These are phyloP conservation scores for Globisporangium takayamanum DNA, from an alignment of 352 stramenopile genomes.

Conservation along the genomic window DNA sequence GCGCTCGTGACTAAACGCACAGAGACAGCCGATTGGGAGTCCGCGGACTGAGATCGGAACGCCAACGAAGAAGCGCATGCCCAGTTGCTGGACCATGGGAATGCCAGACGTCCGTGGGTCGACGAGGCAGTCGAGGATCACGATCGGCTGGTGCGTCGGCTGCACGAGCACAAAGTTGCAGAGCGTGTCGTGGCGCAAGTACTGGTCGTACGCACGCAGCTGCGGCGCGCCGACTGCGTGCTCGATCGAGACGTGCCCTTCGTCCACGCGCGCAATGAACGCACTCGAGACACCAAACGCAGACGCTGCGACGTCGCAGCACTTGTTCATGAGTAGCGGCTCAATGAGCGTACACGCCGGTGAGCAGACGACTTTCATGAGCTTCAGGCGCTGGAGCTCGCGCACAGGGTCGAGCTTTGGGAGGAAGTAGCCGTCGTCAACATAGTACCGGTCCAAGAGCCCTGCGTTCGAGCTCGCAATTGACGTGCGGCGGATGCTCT, in stretches of 20 bases:
- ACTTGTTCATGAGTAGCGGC: constrained; percentile 45
- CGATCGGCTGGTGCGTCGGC: constrained; percentile 30
- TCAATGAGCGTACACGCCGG: constrained; percentile 54
- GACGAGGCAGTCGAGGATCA: constrained; percentile 36
- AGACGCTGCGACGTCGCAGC: constrained; percentile 37
- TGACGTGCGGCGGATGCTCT: constrained; percentile 35
- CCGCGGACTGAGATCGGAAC: constrained; percentile 39
- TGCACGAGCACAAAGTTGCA: constrained; percentile 58
- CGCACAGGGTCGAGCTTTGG: constrained; percentile 29
- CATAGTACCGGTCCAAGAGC: constrained; percentile 39
- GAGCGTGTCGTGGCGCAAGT: constrained; percentile 37
- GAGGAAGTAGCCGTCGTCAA: constrained; percentile 37
- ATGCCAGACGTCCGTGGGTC: constrained; percentile 44
- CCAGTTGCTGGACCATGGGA: constrained; percentile 49
- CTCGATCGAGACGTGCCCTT: constrained; percentile 42
- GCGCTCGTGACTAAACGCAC: constrained; percentile 37
- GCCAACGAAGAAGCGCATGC: constrained; percentile 47
- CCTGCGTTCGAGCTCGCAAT: constrained; percentile 43
- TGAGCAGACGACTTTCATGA: constrained; percentile 47
- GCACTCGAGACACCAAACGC: constrained; percentile 38
- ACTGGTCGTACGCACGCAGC: constrained; percentile 19
- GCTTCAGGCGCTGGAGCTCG: constrained; percentile 37
- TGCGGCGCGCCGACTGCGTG: constrained; percentile 33
- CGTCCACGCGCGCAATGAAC: constrained; percentile 55
- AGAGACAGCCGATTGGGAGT: constrained; percentile 50